These are phyloP conservation scores for Neurospora intermedia DNA, from an alignment of 495 filamentous ascomycete genomes.

Conservation along the genomic window DNA sequence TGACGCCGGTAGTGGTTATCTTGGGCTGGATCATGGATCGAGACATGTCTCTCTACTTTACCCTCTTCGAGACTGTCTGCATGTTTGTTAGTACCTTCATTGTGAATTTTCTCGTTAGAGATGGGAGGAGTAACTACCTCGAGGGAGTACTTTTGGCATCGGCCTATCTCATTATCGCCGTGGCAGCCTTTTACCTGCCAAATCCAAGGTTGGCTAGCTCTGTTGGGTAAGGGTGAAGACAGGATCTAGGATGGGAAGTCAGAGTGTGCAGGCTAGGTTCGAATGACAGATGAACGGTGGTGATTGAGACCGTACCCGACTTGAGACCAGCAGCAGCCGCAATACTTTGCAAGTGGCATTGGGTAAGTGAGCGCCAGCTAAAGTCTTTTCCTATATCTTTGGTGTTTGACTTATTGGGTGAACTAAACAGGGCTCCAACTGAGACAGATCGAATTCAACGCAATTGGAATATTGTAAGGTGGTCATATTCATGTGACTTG, in stretches of 20 bases:
- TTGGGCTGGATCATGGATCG: constrained; percentile 68
- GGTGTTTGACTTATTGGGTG: no score
- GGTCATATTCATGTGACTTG: no score
- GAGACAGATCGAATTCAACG: neutral
- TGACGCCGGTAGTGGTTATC: constrained; percentile 70
- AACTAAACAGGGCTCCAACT: neutral
- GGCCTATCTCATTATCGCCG: constrained; percentile 58
- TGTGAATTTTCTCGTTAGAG: constrained; percentile 73
- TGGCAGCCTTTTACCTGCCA: constrained; percentile 54
- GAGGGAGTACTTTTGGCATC: constrained; percentile 68
- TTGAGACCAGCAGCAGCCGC: no score
- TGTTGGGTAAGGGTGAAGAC: neutral
- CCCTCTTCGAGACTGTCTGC: constrained; percentile 71
- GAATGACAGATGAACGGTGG: neutral
- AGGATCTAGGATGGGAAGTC: neutral
- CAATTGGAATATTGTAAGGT: no score
- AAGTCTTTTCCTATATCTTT: no score
- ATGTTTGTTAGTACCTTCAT: constrained; percentile 72
- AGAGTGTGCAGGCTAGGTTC: neutral
- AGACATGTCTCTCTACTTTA: constrained; percentile 75
- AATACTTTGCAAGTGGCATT: no score
- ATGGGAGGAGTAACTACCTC: constrained; percentile 72
- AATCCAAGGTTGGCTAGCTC: constrained; percentile 35
- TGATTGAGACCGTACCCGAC: neutral
- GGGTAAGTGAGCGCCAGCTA: no score